phyloP scores from a whole-genome alignment of 495 filamentous ascomycete genomes.

The Penicillium arizonense region DNA sequence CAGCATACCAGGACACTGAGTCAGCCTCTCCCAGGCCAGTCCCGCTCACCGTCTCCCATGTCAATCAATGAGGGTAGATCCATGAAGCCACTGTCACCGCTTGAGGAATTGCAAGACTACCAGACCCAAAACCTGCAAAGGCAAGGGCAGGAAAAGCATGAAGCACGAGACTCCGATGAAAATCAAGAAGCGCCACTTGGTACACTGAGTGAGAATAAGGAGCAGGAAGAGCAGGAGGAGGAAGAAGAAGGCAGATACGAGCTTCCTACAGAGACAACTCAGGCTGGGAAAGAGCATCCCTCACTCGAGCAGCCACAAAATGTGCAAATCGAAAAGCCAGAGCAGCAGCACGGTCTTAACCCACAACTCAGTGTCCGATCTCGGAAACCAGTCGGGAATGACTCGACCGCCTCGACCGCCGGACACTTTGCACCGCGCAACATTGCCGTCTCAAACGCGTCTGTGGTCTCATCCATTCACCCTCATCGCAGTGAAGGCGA shows the following conservation, averaged over 20 bases:
- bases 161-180: not conserved
- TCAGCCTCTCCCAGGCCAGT: slow-evolving; percentile 9
- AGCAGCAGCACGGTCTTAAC: not conserved
- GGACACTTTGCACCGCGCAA: slow-evolving; percentile 2
- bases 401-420: not conserved
- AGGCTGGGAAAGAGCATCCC: not conserved
- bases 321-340: not conserved
- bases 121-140: not conserved
- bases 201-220: not conserved
- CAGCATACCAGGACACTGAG: slow-evolving; percentile 12
- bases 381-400: slow-evolving; percentile 5
- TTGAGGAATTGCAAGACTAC: not conserved
- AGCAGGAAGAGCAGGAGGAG: slow-evolving; percentile 1
- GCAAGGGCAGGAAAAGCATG: not conserved
- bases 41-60: slow-evolving; percentile 8
- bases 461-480: slow-evolving; percentile 14
- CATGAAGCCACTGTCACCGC: not conserved
- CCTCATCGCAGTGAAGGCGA: slow-evolving; percentile 22
- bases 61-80: not conserved
- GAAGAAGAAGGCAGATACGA: not conserved
- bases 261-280: not conserved
- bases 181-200: not conserved
- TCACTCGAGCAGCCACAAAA: no score
- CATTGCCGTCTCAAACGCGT: slow-evolving; percentile 6
- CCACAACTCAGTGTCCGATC: slow-evolving; percentile 5